A percentile compares a stretch with the other conserved stretches of the same genome.
Evolutionary conservation across 495 filamentous ascomycete species (phyloP).

Genomic region (Penicillium subrubescens): DNA sequence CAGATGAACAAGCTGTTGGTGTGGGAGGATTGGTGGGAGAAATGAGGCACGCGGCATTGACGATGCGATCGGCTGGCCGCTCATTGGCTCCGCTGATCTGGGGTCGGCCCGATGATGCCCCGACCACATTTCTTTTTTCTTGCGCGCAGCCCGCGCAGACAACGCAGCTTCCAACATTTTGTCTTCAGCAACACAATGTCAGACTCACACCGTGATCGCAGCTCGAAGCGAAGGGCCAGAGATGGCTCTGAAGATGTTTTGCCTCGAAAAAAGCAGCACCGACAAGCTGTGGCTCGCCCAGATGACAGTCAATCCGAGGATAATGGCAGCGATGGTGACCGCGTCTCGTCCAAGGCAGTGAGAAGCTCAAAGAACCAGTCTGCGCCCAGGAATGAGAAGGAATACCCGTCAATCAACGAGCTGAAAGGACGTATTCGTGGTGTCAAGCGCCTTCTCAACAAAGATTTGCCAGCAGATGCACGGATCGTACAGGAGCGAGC

Average conservation of each 20-base stretch:
- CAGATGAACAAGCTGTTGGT: conserved; percentile 4
- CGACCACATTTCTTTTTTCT: conserved; percentile 26
- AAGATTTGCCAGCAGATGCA: conserved; percentile 70
- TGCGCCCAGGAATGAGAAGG: conserved; percentile 29
- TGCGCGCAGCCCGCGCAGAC: neutral
- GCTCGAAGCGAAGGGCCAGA: conserved; percentile 36
- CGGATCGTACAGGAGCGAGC: conserved; percentile 80
- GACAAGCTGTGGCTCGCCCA: conserved; percentile 9
- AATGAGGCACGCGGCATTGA: conserved; percentile 25
- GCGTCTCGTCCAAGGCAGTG: conserved; percentile 20
- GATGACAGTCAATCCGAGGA: conserved; percentile 19
- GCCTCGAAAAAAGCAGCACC: conserved; percentile 30
- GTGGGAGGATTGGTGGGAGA: conserved; percentile 1
- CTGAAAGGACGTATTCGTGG: conserved; percentile 57
- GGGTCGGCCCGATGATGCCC: conserved; percentile 35
- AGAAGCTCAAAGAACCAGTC: conserved; percentile 31
- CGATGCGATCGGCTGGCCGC: conserved; percentile 21
- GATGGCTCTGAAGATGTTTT: conserved; percentile 29
- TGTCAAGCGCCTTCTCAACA: conserved; percentile 59
- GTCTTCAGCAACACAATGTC: conserved; percentile 18
- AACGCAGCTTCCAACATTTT: neutral
- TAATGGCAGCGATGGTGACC: conserved; percentile 12
- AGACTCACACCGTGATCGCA: conserved; percentile 21
- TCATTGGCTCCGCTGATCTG: conserved; percentile 37
- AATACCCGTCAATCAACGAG: conserved; percentile 51